These are phyloP conservation scores for Lentinus polychrous DNA, from an alignment of 1,284 basidiomycete species.

Conservation along the genomic window DNA sequence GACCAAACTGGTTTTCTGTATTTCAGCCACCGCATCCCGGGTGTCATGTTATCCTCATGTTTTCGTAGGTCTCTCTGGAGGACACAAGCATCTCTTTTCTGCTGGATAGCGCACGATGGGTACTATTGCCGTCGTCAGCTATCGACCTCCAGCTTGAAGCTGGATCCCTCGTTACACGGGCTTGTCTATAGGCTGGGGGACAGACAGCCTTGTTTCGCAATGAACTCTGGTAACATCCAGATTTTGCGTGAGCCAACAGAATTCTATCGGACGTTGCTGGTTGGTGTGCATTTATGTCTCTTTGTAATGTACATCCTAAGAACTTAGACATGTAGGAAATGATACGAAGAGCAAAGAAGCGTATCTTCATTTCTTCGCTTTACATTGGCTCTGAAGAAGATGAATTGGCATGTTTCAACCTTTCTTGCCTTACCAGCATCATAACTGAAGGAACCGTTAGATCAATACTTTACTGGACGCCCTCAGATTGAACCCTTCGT, in stretches of 20 bases:
- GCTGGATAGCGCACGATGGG: too few relatives aligned
- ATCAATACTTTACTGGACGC: conserved; percentile 58
- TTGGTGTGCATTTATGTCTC: conserved; percentile 17
- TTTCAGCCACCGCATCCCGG: too few relatives aligned
- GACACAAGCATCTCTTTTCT: too few relatives aligned
- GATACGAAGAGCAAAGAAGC: conserved; percentile 62
- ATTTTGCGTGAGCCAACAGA: conserved; percentile 30
- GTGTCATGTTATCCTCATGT: too few relatives aligned
- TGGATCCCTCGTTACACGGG: conserved; percentile 15
- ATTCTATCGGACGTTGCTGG: conserved; percentile 34
- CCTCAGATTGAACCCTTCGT: conserved; percentile 49
- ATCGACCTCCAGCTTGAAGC: background rate
- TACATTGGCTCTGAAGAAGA: conserved; percentile 31
- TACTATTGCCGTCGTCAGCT: too few relatives aligned
- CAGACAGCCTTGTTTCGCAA: conserved; percentile 31
- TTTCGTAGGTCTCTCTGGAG: too few relatives aligned
- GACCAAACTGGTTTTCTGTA: background rate
- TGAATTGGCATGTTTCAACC: conserved; percentile 23
- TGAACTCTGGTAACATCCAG: conserved; percentile 27
- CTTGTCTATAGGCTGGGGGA: conserved; percentile 22
- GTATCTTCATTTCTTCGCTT: conserved; percentile 80
- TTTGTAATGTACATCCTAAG: background rate
- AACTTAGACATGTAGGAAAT: conserved; percentile 44
- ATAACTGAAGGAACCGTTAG: conserved; percentile 32
- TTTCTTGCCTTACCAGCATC: background rate